These are phyloP conservation scores for Peterozyma toletana DNA, from an alignment of 805 yeast genomes.

Conservation along the genomic window DNA sequence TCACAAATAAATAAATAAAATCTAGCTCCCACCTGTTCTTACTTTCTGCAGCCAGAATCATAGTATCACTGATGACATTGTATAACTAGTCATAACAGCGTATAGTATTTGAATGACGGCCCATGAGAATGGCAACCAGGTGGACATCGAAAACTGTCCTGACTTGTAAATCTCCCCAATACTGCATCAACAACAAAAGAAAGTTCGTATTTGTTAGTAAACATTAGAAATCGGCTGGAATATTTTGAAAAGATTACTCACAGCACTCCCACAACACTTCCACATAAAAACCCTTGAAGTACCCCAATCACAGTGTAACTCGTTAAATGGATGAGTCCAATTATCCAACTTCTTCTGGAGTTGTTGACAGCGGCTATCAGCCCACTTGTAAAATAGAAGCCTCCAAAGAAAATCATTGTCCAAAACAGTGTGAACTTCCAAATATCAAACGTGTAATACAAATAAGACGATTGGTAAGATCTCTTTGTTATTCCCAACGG, in stretches of 20 bases:
- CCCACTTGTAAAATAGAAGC: conserved; percentile 61
- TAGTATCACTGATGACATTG: conserved; percentile 34
- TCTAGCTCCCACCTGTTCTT: too few species aligned
- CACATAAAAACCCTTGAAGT: conserved; percentile 60
- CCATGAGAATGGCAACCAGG: conserved; percentile 92
- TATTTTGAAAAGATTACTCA: conserved; percentile 11
- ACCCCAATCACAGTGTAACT: conserved; percentile 48
- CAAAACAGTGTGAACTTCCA: conserved; percentile 82
- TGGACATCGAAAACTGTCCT: conserved; percentile 80
- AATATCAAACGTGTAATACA: conserved; percentile 65
- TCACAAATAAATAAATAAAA: too few species aligned
- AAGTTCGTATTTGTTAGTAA: not conserved
- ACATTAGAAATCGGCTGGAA: too few species aligned
- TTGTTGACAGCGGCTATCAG: conserved; percentile 47
- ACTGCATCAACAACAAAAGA: conserved; percentile 1
- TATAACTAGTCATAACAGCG: conserved; percentile 60
- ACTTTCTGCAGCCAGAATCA: too few species aligned
- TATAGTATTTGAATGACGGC: conserved; percentile 62
- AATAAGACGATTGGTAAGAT: conserved; percentile 39
- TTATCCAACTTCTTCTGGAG: conserved; percentile 23
- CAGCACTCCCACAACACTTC: conserved; percentile 72
- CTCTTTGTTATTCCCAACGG: conserved; percentile 35
- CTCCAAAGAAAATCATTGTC: conserved; percentile 64
- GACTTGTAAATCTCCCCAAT: conserved; percentile 70
- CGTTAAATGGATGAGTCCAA: conserved; percentile 33